Conservation (phyloP, 169 alveolate genomes). For the Toxoplasma gondii region DNA sequence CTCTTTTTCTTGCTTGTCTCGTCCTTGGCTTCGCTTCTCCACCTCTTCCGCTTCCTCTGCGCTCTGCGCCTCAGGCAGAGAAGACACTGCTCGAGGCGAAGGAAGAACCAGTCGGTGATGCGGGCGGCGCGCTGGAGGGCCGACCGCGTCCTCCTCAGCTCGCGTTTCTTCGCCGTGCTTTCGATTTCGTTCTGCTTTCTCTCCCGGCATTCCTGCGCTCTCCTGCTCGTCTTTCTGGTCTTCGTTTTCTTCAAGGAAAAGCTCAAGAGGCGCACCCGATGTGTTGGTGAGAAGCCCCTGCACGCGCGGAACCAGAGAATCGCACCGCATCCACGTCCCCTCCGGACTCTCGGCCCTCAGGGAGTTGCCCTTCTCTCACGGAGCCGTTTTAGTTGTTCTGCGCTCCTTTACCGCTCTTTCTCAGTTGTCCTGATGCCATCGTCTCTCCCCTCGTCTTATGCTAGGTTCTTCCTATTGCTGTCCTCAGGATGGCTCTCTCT, state of each 20-base stretch:
- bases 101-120: background rate
- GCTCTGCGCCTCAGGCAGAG: background rate
- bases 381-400: too few species aligned
- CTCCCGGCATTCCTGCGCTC: background rate
- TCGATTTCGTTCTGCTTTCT: background rate
- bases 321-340: too few species aligned
- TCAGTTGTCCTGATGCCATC: too few species aligned
- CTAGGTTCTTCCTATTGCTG: too few species aligned
- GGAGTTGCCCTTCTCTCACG: too few species aligned
- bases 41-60: background rate
- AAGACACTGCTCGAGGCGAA: background rate
- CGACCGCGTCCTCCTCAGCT: background rate
- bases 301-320: background rate
- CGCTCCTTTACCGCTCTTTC: too few species aligned
- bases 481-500: too few species aligned
- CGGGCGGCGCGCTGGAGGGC: background rate
- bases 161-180: background rate
- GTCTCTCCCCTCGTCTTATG: too few species aligned
- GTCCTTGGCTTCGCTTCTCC: background rate
- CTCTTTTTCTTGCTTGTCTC: background rate
- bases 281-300: conserved; percentile 33
- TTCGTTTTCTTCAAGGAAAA: background rate
- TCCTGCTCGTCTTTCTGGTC: background rate
- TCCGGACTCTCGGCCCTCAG: too few species aligned
- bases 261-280: conserved; percentile 13